Percentiles rank a stretch among this genome's conserved stretches.
Evolutionary conservation across 345 rosid genomes (phyloP).

Genomic region (Cardamine resedifolia): DNA sequence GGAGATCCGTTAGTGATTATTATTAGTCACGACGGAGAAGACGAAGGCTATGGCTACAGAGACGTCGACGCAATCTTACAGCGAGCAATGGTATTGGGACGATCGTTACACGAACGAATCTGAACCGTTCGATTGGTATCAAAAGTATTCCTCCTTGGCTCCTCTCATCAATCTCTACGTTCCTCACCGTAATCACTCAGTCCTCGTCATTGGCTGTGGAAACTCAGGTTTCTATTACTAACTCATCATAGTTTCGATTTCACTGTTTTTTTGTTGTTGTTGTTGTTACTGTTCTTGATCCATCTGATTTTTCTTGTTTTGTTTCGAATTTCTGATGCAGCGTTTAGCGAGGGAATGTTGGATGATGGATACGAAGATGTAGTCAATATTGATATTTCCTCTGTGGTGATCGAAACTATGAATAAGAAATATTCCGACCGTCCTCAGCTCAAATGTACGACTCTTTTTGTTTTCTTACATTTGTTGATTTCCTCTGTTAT

Average conservation of each 20-base stretch:
- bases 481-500: neutral
- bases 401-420: conserved; percentile 76
- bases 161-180: conserved; percentile 77
- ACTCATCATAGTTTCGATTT: neutral
- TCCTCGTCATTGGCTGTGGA: conserved; percentile 86
- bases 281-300: neutral
- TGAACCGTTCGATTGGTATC: conserved; percentile 90
- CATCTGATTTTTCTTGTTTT: neutral
- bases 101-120: conserved; percentile 72
- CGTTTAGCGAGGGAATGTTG: conserved; percentile 76
- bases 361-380: conserved; percentile 83
- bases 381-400: conserved; percentile 71
- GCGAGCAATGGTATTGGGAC: conserved; percentile 90
- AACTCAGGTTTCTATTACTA: conserved; percentile 58
- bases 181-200: conserved; percentile 51
- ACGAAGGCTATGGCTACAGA: conserved; percentile 34
- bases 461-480: neutral
- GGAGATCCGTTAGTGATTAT: conserved; percentile 14
- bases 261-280: neutral
- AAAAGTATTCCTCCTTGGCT: conserved; percentile 70
- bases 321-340: conserved; percentile 36
- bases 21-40: conserved; percentile 21
- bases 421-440: conserved; percentile 48
- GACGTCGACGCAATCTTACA: conserved; percentile 66
- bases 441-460: conserved; percentile 68